Evolutionary conservation across 805 yeast species (phyloP), one percentile per base, ranked within the genome.

Genomic region (Nakazawaea holstii): DNA sequence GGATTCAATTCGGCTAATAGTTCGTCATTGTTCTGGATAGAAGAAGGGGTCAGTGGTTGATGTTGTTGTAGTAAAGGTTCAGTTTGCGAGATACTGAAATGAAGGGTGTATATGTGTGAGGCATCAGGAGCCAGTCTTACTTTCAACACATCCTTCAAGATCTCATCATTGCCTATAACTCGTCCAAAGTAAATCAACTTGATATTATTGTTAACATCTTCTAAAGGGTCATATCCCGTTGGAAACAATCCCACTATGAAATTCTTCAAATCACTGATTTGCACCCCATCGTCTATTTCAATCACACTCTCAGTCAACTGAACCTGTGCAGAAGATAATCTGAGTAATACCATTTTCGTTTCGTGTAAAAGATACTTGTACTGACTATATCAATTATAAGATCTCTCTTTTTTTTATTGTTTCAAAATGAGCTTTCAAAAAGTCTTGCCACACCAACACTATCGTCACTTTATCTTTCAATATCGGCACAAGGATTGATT

Each of bases 121-220:
- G 42, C 14, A 14, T 6, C 14, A 14, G 6, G 8, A 14, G 11
- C n/a, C 13, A 35, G 26, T 6, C 35, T 29, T n/a, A 29, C 9
- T 11, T 15, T 17, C 27, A 39, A 30, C 13, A 29, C 42, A 14
- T 39, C 42, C 9, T 15, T 14, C 27, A 39, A 29, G 29, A 39
- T 28, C 27, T 39, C 42, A 30, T 28, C 33, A 27, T 39, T 39
- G 26, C 15, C 15, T 10, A 28, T 27, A 6, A 29, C 26, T 15
- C 42, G 14, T 13, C 42, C 42, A 39, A 29, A 39, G 14, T 29
- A 39, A 15, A 39, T 39, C 27, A 39, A 14, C 14, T 39, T 39
- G 33, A 39, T 39, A 17, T 28, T 35, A 8, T 8, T 14, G 13
- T 14, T 35, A 17, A 29, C 10, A 15, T 28, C 26, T 14, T 8